These are phyloP conservation scores for Puya raimondii DNA, from an alignment of 176 grass and related monocot species.

Conservation along the genomic window DNA sequence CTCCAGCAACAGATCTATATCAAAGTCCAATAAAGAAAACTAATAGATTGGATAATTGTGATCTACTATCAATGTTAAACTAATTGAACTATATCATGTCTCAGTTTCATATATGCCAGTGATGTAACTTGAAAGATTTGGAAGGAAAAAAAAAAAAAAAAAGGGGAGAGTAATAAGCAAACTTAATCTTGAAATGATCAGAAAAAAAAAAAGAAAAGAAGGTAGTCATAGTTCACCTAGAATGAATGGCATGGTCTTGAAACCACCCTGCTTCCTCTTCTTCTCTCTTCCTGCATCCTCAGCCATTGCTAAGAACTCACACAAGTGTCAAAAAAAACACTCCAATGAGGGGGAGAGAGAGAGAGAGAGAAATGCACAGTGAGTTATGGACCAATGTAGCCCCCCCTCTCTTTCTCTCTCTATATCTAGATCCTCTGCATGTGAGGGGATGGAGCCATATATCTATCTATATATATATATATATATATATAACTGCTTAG, in stretches of 20 bases:
- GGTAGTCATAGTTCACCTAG: conserved; percentile 27
- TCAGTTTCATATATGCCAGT: too few relatives aligned
- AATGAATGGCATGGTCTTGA: conserved; percentile 91
- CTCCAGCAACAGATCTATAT: too few relatives aligned
- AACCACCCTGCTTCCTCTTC: conserved; percentile 49
- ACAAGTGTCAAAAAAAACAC: background rate
- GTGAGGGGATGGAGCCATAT: too few relatives aligned
- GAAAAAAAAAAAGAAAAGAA: conserved; percentile 1
- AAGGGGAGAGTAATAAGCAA: too few relatives aligned
- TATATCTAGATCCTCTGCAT: too few relatives aligned
- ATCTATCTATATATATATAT: too few relatives aligned
- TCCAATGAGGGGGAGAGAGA: background rate
- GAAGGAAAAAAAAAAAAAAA: background rate
- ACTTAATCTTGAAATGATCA: background rate
- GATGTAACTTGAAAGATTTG: background rate
- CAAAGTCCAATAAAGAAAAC: too few relatives aligned
- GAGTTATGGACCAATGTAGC: background rate
- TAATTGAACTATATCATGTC: too few relatives aligned
- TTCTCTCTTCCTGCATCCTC: conserved; percentile 28
- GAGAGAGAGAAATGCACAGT: background rate
- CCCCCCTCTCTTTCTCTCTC: too few relatives aligned
- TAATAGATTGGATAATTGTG: too few relatives aligned
- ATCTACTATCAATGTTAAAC: too few relatives aligned
- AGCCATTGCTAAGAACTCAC: conserved; percentile 22
- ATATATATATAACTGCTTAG: too few relatives aligned